Percentiles rank a stretch among this genome's conserved stretches.
Conservation (phyloP, 352 stramenopile genomes). For the Phytophthora macrochlamydospora region DNA sequence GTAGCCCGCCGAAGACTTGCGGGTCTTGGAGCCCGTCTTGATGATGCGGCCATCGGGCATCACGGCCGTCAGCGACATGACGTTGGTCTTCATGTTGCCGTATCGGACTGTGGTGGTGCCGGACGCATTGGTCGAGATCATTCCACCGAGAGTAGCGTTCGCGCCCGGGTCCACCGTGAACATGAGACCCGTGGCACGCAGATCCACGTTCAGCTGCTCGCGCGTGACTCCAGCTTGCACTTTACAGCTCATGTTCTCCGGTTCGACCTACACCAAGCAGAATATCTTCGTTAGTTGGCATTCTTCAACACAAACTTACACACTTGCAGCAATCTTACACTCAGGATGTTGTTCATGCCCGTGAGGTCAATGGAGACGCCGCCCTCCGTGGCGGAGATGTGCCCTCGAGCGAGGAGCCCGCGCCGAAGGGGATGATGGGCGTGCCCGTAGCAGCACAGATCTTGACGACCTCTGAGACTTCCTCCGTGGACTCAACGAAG, state of each 20-base stretch:
- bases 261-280: slow-evolving; percentile 41
- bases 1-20: slow-evolving; percentile 98
- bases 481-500: slow-evolving; percentile 83
- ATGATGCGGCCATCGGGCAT: slow-evolving; percentile 90
- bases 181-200: slow-evolving; percentile 90
- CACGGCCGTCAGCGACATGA: slow-evolving; percentile 93
- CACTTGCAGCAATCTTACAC: slow-evolving; percentile 27
- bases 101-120: slow-evolving; percentile 91
- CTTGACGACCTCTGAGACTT: slow-evolving; percentile 91
- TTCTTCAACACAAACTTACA: background rate
- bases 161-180: slow-evolving; percentile 98
- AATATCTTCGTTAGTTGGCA: background rate
- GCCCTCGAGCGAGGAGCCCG: slow-evolving; percentile 94
- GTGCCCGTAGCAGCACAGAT: slow-evolving; percentile 84
- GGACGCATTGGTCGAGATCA: slow-evolving; percentile 92
- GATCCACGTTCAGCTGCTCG: slow-evolving; percentile 90
- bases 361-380: slow-evolving; percentile 93
- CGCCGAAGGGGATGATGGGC: slow-evolving; percentile 96
- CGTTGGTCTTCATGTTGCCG: slow-evolving; percentile 97
- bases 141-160: slow-evolving; percentile 96
- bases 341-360: slow-evolving; percentile 78
- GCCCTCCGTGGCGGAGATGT: slow-evolving; percentile 91
- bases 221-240: slow-evolving; percentile 95
- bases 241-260: slow-evolving; percentile 89
- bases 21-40: slow-evolving; percentile 90